A percentile compares a stretch with the other conserved stretches of the same genome.
Evolutionary conservation across 2,329 filamentous ascomycete species (phyloP).

Genomic region (Ophiostoma tasmaniense): DNA sequence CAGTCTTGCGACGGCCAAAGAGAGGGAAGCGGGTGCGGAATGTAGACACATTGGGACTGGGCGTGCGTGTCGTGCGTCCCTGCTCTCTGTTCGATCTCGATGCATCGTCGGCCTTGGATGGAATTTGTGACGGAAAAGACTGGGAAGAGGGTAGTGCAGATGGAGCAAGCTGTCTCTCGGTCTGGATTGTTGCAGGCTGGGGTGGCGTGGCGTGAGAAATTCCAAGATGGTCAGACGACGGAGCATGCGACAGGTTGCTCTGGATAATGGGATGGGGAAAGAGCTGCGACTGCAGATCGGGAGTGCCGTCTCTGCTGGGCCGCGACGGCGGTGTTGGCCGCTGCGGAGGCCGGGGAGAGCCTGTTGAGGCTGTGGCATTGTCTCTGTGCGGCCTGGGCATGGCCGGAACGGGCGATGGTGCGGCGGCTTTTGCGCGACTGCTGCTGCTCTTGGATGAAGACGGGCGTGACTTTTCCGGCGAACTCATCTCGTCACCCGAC

Average conservation of each 20-base stretch:
- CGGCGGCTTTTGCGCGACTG: constrained; percentile 21
- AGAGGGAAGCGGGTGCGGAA: constrained; percentile 64
- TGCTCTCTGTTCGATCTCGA: not conserved
- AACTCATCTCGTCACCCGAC: constrained; percentile 29
- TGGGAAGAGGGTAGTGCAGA: not conserved
- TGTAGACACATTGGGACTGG: constrained; percentile 48
- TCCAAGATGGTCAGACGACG: constrained; percentile 42
- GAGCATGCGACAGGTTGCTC: constrained; percentile 48
- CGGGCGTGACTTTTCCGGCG: constrained; percentile 30
- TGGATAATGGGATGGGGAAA: constrained; percentile 49
- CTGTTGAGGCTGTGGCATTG: not conserved
- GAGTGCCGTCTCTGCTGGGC: constrained; percentile 61
- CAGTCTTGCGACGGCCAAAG: constrained; percentile 64
- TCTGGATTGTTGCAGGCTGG: constrained; percentile 9
- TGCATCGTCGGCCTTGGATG: not conserved
- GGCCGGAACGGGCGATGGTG: constrained; percentile 11
- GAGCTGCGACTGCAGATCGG: constrained; percentile 46
- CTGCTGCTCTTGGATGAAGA: not conserved
- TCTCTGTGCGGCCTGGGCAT: not conserved
- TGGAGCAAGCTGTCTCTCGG: not conserved
- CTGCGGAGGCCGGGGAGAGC: constrained; percentile 21
- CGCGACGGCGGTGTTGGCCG: constrained; percentile 43
- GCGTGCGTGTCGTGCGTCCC: constrained; percentile 32
- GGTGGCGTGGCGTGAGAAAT: constrained; percentile 24
- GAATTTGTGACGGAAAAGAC: not conserved